Evolutionary conservation across 2,329 filamentous ascomycete genomes (phyloP).

Genomic region (Sporothrix curviconia): DNA sequence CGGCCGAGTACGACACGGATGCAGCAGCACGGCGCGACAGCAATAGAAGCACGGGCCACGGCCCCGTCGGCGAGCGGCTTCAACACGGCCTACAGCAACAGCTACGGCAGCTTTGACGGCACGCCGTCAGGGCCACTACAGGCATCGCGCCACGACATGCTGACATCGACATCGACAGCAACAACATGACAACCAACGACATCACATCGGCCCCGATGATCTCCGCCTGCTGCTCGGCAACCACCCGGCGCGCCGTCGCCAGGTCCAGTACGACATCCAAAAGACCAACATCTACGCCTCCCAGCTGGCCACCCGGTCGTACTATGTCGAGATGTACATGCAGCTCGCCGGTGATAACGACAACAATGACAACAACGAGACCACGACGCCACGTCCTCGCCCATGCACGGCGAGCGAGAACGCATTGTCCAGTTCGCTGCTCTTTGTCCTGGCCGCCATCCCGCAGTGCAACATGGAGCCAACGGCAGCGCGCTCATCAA

Average conservation of each 20-base stretch:
- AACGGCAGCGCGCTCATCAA: conserved; percentile 60
- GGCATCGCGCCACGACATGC: not conserved
- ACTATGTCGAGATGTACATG: conserved; percentile 81
- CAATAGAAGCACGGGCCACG: not conserved
- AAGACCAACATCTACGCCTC: conserved; percentile 86
- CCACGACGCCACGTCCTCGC: conserved; percentile 38
- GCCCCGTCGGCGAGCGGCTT: too few relatives aligned
- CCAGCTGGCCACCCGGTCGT: conserved; percentile 73
- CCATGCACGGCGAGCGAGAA: conserved; percentile 68
- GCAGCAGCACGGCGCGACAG: not conserved
- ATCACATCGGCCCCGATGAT: conserved; percentile 41
- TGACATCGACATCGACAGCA: too few relatives aligned
- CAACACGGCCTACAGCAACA: conserved; percentile 30
- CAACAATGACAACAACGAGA: too few relatives aligned
- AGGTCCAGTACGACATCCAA: conserved; percentile 78
- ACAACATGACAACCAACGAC: too few relatives aligned
- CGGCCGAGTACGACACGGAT: conserved; percentile 20
- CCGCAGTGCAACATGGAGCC: conserved; percentile 80
- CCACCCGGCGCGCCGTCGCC: conserved; percentile 44
- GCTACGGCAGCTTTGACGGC: not conserved
- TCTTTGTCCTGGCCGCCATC: conserved; percentile 68
- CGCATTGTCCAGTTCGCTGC: conserved; percentile 73
- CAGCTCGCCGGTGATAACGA: too few relatives aligned
- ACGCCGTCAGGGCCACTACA: not conserved
- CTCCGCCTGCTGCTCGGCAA: conserved; percentile 43